Conservation (phyloP, 371 early-diverging fungal genomes). For the Circinella umbellata region DNA sequence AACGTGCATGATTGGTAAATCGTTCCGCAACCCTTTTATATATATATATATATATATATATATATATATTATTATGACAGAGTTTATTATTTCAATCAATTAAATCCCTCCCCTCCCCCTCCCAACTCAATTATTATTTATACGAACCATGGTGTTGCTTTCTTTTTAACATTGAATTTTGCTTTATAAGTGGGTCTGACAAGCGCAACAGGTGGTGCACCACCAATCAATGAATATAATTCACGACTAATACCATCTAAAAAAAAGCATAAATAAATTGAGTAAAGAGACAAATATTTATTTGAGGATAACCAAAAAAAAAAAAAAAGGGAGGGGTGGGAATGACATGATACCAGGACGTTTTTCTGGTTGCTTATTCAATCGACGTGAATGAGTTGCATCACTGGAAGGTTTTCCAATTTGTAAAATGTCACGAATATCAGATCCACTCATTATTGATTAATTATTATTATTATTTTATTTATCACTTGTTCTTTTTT, state of each 20-base stretch:
- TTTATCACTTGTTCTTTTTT: neutral
- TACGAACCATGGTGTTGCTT: conserved; percentile 62
- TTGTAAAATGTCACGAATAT: conserved; percentile 72
- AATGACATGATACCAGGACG: conserved; percentile 49
- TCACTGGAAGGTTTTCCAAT: conserved; percentile 47
- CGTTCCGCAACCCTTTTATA: conserved; percentile 67
- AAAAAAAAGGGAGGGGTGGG: no score
- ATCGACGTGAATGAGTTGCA: conserved; percentile 26
- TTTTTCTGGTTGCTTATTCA: conserved; percentile 48
- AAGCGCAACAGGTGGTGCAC: conserved; percentile 69
- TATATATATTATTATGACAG: no score
- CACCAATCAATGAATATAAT: conserved; percentile 71
- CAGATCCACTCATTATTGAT: conserved; percentile 61
- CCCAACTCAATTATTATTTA: conserved; percentile 14
- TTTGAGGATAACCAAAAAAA: no score
- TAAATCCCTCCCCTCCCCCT: neutral
- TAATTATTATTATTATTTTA: no score
- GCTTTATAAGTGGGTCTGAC: conserved; percentile 68
- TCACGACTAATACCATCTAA: conserved; percentile 74
- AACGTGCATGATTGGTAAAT: conserved; percentile 79
- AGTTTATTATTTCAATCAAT: no score
- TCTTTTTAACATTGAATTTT: conserved; percentile 69
- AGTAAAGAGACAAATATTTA: neutral
- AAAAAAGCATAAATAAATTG: neutral
- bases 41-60: no score